Conservation (phyloP, 2,329 filamentous ascomycete genomes). For the Hymenoscyphus albidus region DNA sequence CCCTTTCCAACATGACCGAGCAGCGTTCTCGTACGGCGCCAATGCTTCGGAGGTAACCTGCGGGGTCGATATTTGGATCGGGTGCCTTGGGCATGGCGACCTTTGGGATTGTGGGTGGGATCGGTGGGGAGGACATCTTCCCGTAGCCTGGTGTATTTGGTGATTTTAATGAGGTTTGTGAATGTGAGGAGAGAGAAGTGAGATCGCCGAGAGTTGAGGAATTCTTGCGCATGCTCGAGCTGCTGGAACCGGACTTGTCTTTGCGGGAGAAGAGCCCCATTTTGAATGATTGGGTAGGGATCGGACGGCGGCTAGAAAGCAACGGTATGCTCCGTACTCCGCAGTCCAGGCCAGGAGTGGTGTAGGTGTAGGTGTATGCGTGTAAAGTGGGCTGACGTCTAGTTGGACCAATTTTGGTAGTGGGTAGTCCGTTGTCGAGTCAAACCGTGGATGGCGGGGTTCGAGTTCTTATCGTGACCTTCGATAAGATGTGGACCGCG, state of each 20-base stretch:
- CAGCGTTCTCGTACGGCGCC: constrained; percentile 77
- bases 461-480: neutral
- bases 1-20: constrained; percentile 58
- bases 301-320: neutral
- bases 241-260: constrained; percentile 26
- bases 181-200: constrained; percentile 28
- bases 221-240: constrained; percentile 25
- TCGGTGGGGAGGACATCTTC: constrained; percentile 27
- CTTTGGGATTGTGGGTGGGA: constrained; percentile 56
- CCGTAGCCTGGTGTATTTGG: constrained; percentile 28
- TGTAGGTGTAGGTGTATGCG: neutral
- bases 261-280: constrained; percentile 35
- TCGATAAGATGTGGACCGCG: neutral
- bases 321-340: neutral
- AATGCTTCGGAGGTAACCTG: constrained; percentile 85
- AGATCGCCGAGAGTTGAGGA: constrained; percentile 27
- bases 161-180: constrained; percentile 28
- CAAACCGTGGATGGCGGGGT: neutral
- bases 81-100: constrained; percentile 79
- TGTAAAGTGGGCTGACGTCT: neutral
- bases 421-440: neutral
- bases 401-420: neutral
- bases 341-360: neutral
- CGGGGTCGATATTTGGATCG: constrained; percentile 83
- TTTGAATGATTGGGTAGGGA: constrained; percentile 2